phyloP scores from a whole-genome alignment of 805 yeast genomes.

The Ogataea philodendri region DNA sequence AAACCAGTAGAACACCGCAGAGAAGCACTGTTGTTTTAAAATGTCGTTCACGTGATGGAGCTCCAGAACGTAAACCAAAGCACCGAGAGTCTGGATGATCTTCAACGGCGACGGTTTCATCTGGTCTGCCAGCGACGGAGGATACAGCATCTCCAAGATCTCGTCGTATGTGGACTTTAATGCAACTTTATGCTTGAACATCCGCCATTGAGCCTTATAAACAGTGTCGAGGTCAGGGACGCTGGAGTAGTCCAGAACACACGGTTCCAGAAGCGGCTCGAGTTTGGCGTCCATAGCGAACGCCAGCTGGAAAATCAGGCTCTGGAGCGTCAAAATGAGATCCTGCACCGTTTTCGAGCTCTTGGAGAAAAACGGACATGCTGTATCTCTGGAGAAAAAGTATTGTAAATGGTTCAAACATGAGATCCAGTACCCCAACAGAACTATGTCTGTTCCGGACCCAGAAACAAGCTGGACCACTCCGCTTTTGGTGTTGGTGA shows the following conservation, averaged over 20 bases:
- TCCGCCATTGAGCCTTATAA: constrained; percentile 68
- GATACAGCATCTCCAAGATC: constrained; percentile 71
- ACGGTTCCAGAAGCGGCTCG: constrained; percentile 55
- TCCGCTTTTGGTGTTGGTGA: constrained; percentile 60
- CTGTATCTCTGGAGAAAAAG: constrained; percentile 66
- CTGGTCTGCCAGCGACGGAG: constrained; percentile 78
- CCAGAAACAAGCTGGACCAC: constrained; percentile 36
- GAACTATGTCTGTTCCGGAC: constrained; percentile 55
- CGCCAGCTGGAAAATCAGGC: constrained; percentile 62
- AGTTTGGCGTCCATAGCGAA: constrained; percentile 64
- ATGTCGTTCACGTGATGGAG: constrained; percentile 78
- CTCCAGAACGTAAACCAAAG: constrained; percentile 79
- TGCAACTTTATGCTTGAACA: constrained; percentile 44
- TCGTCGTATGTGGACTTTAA: constrained; percentile 60
- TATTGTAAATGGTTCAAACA: constrained; percentile 73
- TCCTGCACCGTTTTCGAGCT: constrained; percentile 65
- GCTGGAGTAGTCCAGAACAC: constrained; percentile 71
- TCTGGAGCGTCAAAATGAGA: constrained; percentile 50
- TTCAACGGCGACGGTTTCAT: constrained; percentile 87
- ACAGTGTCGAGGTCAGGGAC: constrained; percentile 79
- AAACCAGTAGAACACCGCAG: constrained; percentile 77
- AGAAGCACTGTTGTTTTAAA: constrained; percentile 72
- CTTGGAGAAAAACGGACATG: constrained; percentile 45
- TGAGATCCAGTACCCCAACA: constrained; percentile 85
- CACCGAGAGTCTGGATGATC: constrained; percentile 83